Percentiles rank a stretch among this genome's conserved stretches.
phyloP scores from a whole-genome alignment of 2,329 filamentous ascomycete species.

The Talaromyces pinophilus region DNA sequence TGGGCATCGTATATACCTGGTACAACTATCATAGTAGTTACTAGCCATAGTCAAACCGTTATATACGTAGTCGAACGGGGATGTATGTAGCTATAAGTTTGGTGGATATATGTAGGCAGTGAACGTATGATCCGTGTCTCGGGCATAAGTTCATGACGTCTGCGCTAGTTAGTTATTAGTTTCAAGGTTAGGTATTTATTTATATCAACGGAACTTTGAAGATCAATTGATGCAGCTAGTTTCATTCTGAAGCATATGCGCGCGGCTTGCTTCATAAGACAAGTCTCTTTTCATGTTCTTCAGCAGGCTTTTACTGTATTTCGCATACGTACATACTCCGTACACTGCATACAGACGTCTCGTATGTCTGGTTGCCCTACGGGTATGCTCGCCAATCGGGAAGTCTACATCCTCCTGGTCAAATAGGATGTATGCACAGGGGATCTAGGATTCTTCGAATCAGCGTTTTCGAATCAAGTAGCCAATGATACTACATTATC shows the following conservation, averaged over 20 bases:
- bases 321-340: not conserved
- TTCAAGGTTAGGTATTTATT: not conserved
- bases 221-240: constrained; percentile 5
- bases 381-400: constrained; percentile 8
- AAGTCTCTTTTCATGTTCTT: not conserved
- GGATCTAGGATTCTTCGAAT: constrained; percentile 9
- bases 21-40: not conserved
- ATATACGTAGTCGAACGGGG: not conserved
- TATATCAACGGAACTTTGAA: not conserved
- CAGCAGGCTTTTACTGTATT: not conserved
- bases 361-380: constrained; percentile 3
- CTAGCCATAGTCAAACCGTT: not conserved
- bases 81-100: not conserved
- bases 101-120: not conserved
- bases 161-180: not conserved
- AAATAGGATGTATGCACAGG: not conserved
- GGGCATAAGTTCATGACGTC: not conserved
- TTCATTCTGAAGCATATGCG: not conserved
- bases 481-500: constrained; percentile 11
- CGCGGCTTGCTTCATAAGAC: constrained; percentile 2
- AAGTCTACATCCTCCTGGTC: not conserved
- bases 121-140: constrained; percentile 3
- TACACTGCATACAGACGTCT: not conserved
- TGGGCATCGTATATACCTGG: not conserved
- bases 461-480: not conserved